Evolutionary conservation across 352 stramenopile species (phyloP), one percentile per base, ranked within the genome.

Genomic region (Phytopythium boreale): DNA sequence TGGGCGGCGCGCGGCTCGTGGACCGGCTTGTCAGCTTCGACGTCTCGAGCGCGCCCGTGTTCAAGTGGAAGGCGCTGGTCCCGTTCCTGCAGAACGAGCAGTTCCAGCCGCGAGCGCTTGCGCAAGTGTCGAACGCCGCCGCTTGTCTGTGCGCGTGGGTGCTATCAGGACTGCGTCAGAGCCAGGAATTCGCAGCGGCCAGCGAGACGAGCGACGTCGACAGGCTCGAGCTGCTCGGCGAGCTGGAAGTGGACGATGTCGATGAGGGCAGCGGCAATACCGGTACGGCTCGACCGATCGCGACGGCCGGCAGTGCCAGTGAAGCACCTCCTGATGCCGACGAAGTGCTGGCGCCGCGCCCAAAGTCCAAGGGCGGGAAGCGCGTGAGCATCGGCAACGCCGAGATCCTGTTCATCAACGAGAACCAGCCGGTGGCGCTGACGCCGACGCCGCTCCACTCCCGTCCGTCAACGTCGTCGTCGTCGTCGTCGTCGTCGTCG

Each of bases 41-140:
- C n/a, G 73, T 83, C 5, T 66, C 60, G 20, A 57, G 51, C 15
- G 75, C 88, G 4, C 80, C 75, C 9, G 55, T 65, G 14, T 93
- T 93, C 64, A 93, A 93, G 68, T 89, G 82, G 79, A 84, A 88
- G 62, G 84, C 84, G 20, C 66, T 93, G 37, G 56, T 79, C 0
- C 84, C 84, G 15, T 92, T 93, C 60, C 57, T 90, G 4, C 71
- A 88, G 59, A 91, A 90, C 64, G 77, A 87, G 34, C 75, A 89
- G 60, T 92, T 89, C 58, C 68, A 89, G n/a, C 82, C 84, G 4
- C 74, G 74, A 4, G 84, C 85, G 46, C 71, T 93, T 7, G 64
- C 68, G n/a, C 66, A 78, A 17, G 78, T 84, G 31, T 90, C 80
- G 1, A 65, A 51, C 47, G 70, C 77, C 2, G 82, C 80, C 0